Evolutionary conservation across 2,329 filamentous ascomycete genomes (phyloP), one percentile per base, ranked within the genome.

Genomic region (Pyricularia pennisetigena): DNA sequence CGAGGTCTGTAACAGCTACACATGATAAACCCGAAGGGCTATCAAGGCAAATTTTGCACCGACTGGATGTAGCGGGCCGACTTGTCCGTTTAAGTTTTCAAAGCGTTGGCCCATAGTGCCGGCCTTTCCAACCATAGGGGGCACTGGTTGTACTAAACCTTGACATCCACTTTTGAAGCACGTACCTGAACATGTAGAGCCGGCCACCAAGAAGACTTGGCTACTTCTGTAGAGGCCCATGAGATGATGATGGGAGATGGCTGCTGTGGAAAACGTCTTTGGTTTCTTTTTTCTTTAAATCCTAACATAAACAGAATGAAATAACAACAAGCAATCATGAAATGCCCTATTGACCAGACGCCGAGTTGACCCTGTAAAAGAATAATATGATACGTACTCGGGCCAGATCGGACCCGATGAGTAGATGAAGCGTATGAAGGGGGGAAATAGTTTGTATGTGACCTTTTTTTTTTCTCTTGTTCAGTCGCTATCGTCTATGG

Each of bases 401-500:
- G 35, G 54, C 35, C 35, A 23, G n/a, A 66, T 66, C 65, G 16
- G 57, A 57, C 26, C n/a, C 24, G 24, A 35, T 24, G 23, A 29
- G 65, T 57, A 54, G 30, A 68, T 29, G 23, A 23, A 59, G 23
- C 29, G 26, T 2, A 57, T 14, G 20, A 67, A 67, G 16, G 12
- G 65, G 12, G 26, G 10, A 29, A 49, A 10, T 26, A 26, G 4
- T 35, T 32, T 49, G 23, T 23, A 26, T 24, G 57, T 24, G 6
- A 61, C 57, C 5, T 57, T 23, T 57, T 57, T 8, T 59, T 59
- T 61, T 61, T 35, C n/a, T n/a, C n/a, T n/a, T n/a, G n/a, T n/a
- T n/a, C n/a, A 67, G 12, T 63, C 66, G 23, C 14, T 57, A 28
- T 71, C 73, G 7, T 74, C 75, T 66, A 72, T 72, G 14, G 68